Conservation (phyloP, 2,329 filamentous ascomycete genomes). For the Fusarium sp. region DNA sequence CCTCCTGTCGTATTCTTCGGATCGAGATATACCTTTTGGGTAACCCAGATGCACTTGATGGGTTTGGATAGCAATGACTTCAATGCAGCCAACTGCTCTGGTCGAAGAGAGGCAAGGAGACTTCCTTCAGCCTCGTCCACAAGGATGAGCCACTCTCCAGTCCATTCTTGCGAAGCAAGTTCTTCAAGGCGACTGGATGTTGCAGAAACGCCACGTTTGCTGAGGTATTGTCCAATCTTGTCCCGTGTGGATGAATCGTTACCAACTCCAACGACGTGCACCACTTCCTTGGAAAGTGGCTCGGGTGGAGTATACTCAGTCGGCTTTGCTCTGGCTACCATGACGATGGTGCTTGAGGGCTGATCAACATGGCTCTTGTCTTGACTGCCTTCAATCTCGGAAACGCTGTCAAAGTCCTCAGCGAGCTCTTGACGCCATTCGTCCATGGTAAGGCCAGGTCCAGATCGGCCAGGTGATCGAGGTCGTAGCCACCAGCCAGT, state of each 20-base stretch:
- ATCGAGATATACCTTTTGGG: slow-evolving; percentile 34
- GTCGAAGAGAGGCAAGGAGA: slow-evolving; percentile 27
- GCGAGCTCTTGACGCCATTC: slow-evolving; percentile 37
- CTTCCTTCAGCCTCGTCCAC: slow-evolving; percentile 34
- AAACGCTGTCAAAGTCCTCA: slow-evolving; percentile 33
- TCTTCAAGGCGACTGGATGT: slow-evolving; percentile 26
- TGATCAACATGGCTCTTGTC: slow-evolving; percentile 13
- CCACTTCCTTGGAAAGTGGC: slow-evolving; percentile 14
- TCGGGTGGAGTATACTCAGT: slow-evolving; percentile 6
- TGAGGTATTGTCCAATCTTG: slow-evolving; percentile 10
- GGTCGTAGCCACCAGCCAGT: slow-evolving; percentile 39
- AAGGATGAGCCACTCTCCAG: slow-evolving; percentile 33
- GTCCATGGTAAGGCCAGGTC: slow-evolving; percentile 36
- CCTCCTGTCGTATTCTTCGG: slow-evolving; percentile 35
- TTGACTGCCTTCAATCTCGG: slow-evolving; percentile 23
- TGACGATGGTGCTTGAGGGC: slow-evolving; percentile 36
- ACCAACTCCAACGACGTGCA: slow-evolving; percentile 25
- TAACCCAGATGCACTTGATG: slow-evolving; percentile 38
- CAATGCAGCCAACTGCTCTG: slow-evolving; percentile 22
- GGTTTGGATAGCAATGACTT: slow-evolving; percentile 29
- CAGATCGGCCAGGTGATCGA: slow-evolving; percentile 37
- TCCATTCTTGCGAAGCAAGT: slow-evolving; percentile 20
- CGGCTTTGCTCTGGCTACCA: slow-evolving; percentile 34
- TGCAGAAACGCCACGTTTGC: slow-evolving; percentile 12
- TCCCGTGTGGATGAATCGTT: background rate